A percentile compares a stretch with the other conserved stretches of the same genome.
phyloP scores from a whole-genome alignment of 495 filamentous ascomycete species.

The Xylaria sp. region DNA sequence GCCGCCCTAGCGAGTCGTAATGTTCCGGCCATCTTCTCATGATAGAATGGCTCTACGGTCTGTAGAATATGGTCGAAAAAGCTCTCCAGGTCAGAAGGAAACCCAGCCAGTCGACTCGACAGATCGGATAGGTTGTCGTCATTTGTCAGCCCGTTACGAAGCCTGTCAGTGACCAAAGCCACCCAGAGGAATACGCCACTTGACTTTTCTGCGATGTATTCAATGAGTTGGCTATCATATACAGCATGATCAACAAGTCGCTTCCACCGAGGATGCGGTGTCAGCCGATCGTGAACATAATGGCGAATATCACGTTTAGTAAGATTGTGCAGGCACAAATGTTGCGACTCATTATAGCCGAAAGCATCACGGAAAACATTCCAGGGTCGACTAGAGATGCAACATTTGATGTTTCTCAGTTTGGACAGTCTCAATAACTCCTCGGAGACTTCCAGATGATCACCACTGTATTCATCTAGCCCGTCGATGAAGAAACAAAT shows the following conservation, averaged over 20 bases:
- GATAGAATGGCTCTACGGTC: conserved; percentile 22
- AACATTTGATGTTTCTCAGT: conserved; percentile 50
- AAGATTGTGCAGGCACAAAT: conserved; percentile 35
- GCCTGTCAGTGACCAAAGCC: conserved; percentile 33
- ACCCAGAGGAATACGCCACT: conserved; percentile 55
- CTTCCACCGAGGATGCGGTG: conserved; percentile 22
- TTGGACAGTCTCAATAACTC: conserved; percentile 8
- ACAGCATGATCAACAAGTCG: conserved; percentile 14
- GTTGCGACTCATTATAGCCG: conserved; percentile 6
- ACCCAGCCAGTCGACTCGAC: conserved; percentile 23
- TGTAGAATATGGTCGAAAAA: conserved; percentile 37
- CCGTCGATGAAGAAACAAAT: conserved; percentile 41
- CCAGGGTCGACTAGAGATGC: conserved; percentile 59
- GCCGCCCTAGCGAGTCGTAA: conserved; percentile 20
- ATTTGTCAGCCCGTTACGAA: conserved; percentile 35
- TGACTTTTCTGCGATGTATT: conserved; percentile 41
- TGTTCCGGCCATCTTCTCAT: conserved; percentile 26
- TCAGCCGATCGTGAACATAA: conserved; percentile 38
- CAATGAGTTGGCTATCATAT: conserved; percentile 27
- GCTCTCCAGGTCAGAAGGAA: conserved; percentile 36
- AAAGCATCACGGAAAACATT: conserved; percentile 53
- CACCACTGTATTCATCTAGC: conserved; percentile 37
- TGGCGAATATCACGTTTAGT: conserved; percentile 42
- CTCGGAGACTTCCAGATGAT: conserved; percentile 28
- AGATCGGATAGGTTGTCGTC: conserved; percentile 34